Base-by-base conservation (phyloP, 768 basidiomycete species). In the Vararia minispora region DNA sequence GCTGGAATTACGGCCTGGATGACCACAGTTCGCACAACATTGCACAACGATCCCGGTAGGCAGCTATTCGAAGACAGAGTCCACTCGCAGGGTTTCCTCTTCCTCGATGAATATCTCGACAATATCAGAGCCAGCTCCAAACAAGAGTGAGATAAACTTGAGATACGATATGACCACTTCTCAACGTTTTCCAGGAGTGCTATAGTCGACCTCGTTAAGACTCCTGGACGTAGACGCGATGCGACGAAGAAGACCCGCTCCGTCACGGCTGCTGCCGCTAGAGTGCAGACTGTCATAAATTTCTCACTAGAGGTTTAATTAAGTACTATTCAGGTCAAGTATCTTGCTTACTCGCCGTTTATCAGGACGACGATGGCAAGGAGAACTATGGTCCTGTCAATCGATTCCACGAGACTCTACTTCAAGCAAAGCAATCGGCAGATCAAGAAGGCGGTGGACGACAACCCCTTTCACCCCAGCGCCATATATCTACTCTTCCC, bases 141-240 rank as follows among this genome's bases (percentile, higher is more conserved):
- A 51, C 68, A 77, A 58, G 82, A 76, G 85, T 85, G 49, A 16
- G 18, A 26, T 40, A 4, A 33, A 16, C 17, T 26, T n/a, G n/a
- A n/a, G n/a, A n/a, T n/a, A n/a, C n/a, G n/a, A 20, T 46, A 12
- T 44, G 16, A 16, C 41, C 16, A 17, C 35, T 21, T 22, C 6
- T 24, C 14, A 16, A 48, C 39, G 17, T 38, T 14, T 29, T 10
- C 11, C 0, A 28, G 12, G 45, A 87, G 85, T 33, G 71, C 75
- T 6, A 69, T 88, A 12, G 76, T 85, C 28, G 83, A 88, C 37
- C 68, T 89, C 13, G 74, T 89, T 3, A 89, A 89, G 60, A 89
- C 87, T 1, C 86, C 86, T 11, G 77, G 81, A 22, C 72, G 84
- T 30, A 84, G 73, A 57, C 83, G 72, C 58, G 66, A 63, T 33